phyloP scores from a whole-genome alignment of 768 basidiomycete species.

The Xerocomus brunneocitrinus region DNA sequence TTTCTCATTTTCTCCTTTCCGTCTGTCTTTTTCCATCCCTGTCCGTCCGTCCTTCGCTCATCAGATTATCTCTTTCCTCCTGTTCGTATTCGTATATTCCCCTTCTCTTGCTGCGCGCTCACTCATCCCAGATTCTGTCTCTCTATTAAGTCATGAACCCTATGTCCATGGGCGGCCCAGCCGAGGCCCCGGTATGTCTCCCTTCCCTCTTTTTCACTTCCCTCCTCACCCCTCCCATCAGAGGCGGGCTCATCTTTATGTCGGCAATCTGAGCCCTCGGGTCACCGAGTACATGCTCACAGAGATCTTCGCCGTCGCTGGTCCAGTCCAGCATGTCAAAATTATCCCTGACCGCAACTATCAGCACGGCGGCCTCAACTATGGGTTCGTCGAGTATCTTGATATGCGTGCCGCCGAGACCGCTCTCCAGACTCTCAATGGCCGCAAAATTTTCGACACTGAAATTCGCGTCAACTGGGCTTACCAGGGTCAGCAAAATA shows the following conservation, averaged over 20 bases:
- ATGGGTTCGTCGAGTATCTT: slow-evolving; percentile 98
- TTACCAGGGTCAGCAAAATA: slow-evolving; percentile 96
- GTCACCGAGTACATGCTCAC: slow-evolving; percentile 99
- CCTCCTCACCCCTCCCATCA: slow-evolving; percentile 28
- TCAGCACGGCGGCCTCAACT: slow-evolving; percentile 98
- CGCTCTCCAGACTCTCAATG: slow-evolving; percentile 96
- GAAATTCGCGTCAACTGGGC: slow-evolving; percentile 99
- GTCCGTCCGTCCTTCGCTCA: slow-evolving; percentile 32
- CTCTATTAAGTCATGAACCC: slow-evolving; percentile 63
- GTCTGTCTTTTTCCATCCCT: slow-evolving; percentile 34
- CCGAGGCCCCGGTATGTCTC: slow-evolving; percentile 71
- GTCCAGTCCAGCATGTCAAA: slow-evolving; percentile 97
- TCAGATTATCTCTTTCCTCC: slow-evolving; percentile 40
- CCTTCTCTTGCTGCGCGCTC: slow-evolving; percentile 1
- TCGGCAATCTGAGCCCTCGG: slow-evolving; percentile 95
- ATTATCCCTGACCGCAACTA: slow-evolving; percentile 99
- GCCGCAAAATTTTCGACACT: slow-evolving; percentile 99
- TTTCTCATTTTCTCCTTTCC: slow-evolving; percentile 31
- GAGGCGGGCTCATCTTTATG: slow-evolving; percentile 96
- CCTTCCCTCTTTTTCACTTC: neutral
- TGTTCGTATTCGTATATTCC: slow-evolving; percentile 20
- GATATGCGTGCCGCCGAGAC: slow-evolving; percentile 99
- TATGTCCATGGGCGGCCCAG: slow-evolving; percentile 64
- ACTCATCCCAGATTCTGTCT: slow-evolving; percentile 19
- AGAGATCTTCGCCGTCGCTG: slow-evolving; percentile 95